Percentiles rank a stretch among this genome's conserved stretches.
These are phyloP conservation scores for Talaromyces amestolkiae DNA, from an alignment of 2,329 filamentous ascomycete species.

Conservation along the genomic window DNA sequence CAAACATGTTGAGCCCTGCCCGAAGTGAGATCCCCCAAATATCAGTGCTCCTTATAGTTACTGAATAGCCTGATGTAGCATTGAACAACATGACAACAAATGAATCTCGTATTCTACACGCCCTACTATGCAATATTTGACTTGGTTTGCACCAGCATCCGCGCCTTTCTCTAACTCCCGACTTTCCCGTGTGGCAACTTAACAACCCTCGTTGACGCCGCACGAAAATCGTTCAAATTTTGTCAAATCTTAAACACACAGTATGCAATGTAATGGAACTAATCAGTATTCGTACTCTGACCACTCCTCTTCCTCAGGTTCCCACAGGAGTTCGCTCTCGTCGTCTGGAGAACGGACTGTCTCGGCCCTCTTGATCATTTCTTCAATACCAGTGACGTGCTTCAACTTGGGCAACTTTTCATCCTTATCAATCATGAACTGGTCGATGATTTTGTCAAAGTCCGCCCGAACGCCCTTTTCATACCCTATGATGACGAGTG, in stretches of 20 bases:
- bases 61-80: not conserved
- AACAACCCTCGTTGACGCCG: not conserved
- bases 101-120: not conserved
- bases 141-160: not conserved
- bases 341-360: conserved; percentile 2
- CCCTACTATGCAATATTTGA: not conserved
- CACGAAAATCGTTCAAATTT: not conserved
- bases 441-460: conserved; percentile 4
- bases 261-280: not conserved
- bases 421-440: not conserved
- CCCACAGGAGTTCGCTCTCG: conserved; percentile 5
- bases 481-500: conserved; percentile 13
- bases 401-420: conserved; percentile 5
- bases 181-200: not conserved
- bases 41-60: not conserved
- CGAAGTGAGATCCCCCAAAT: not conserved
- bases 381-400: conserved; percentile 6
- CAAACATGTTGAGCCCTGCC: not conserved
- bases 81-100: not conserved
- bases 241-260: not conserved
- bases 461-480: not conserved
- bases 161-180: not conserved
- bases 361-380: not conserved
- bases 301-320: conserved; percentile 14
- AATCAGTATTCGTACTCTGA: conserved; percentile 13